Evolutionary conservation across 805 yeast genomes (phyloP).

Genomic region (Kuraishia molischiana): DNA sequence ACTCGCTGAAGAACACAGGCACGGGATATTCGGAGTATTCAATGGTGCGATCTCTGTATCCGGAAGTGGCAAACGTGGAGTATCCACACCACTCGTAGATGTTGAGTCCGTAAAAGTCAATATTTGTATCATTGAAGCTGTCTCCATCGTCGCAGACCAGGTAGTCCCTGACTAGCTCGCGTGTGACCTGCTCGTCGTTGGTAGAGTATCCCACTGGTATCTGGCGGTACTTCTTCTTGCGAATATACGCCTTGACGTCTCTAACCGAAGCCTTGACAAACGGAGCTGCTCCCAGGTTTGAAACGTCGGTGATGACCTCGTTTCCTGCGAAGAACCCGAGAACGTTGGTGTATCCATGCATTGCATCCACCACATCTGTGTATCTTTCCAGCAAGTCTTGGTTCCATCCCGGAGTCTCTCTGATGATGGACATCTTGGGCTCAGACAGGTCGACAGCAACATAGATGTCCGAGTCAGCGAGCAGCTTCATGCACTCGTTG

Average conservation of each 20-base stretch:
- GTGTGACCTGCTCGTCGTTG: conserved; percentile 31
- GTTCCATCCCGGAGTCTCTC: too few relatives aligned
- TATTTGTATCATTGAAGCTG: conserved; percentile 41
- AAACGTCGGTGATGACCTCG: too few relatives aligned
- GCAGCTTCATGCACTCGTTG: conserved; percentile 26
- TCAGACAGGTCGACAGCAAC: conserved; percentile 36
- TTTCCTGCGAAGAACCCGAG: too few relatives aligned
- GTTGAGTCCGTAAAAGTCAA: conserved; percentile 78
- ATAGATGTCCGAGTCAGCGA: conserved; percentile 32
- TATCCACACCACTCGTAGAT: conserved; percentile 86
- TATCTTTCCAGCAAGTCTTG: conserved; percentile 26
- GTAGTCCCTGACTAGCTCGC: conserved; percentile 34
- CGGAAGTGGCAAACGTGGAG: conserved; percentile 49
- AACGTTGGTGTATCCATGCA: conserved; percentile 26
- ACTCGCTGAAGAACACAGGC: conserved; percentile 81
- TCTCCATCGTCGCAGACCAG: conserved; percentile 34
- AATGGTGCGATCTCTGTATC: conserved; percentile 60
- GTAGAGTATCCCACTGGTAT: conserved; percentile 38
- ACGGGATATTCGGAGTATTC: conserved; percentile 66
- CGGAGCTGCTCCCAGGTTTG: conserved; percentile 26
- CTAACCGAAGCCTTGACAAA: conserved; percentile 38
- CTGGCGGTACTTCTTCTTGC: conserved; percentile 22
- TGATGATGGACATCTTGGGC: conserved; percentile 18
- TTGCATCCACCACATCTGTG: conserved; percentile 30
- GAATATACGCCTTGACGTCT: conserved; percentile 30